Evolutionary conservation across 257 asterid species (phyloP), one percentile per base, ranked within the genome.

Genomic region (Scutellaria baicalensis): DNA sequence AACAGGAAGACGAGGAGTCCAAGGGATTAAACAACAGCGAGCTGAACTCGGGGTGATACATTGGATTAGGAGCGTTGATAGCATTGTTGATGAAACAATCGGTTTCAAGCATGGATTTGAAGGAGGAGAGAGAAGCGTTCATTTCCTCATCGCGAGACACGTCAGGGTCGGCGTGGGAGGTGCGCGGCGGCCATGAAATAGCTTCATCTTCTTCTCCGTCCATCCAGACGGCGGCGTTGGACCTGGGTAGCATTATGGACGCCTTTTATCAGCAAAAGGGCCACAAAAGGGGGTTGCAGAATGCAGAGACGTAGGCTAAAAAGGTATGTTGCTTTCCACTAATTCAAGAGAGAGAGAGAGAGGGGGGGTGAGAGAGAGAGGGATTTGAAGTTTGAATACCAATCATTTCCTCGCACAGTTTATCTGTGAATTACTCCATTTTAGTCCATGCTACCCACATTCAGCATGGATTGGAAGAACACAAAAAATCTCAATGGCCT

Each of bases 61-160:
- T 35, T 0, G 74, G 70, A 65, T 71, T 74, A 38, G 79, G 66
- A 0, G 74, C 38, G 60, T 42, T 71, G 20, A 48, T 40, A 64
- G 71, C 58, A 57, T 68, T 80, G 70, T 18, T 73, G 17, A 64
- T 59, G 79, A 79, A 79, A 50, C 73, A 77, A 38, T 77, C 73
- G 16, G 70, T 38, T 35, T 79, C 87, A 3, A 83, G 87, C 79
- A 83, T 76, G 76, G 87, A 75, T 73, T 64, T 83, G 84, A 83
- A 74, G 76, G 79, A 70, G 50, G 86, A 66, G 52, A 76, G 71
- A 10, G 84, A 78, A 3, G 83, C 67, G 78, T 61, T 76, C 71
- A 79, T 75, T 23, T 72, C 80, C 13, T 79, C 82, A 39, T 59
- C 66, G 31, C 55, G 48, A n/a, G 70, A 57, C 4, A 61, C 20